Base-by-base conservation (phyloP, 495 filamentous ascomycete species). In the Penicillium diatomitis region DNA sequence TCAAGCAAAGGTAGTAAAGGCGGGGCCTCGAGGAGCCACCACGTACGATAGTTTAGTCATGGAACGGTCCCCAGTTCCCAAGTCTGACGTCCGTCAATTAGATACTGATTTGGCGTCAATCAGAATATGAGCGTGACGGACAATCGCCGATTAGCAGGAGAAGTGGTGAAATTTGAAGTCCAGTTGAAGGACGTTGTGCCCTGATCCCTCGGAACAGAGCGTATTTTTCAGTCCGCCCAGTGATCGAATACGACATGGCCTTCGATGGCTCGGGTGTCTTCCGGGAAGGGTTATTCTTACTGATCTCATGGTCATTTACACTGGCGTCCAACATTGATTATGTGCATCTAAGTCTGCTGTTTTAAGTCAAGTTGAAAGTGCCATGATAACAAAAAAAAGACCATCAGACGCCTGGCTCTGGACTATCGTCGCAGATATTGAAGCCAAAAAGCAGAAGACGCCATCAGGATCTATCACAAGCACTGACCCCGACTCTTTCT, bases 161-260 rank as follows among this genome's bases (percentile, higher is more conserved):
- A 43, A 6, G 32, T 10, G 51, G 48, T 8, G 32, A 39, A 45
- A 55, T 40, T 42, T 34, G 35, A 32, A 33, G 48, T 40, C 40
- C 43, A 51, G 45, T 38, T 50, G 41, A 44, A 33, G 6, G n/a
- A 49, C 52, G 49, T 48, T 50, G 54, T 56, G 48, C 51, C 51
- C 54, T 51, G 46, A 52, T 54, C 52, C 50, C 54, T 59, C 59
- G 51, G 53, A 20, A 38, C 51, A 46, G 45, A 38, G 60, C 53
- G 57, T 60, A 61, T 65, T 57, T 58, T 46, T 60, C 60, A 63
- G 60, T 57, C 60, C 57, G 57, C 51, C 48, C 39, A 38, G 38
- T 33, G 3, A n/a, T 49, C 33, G n/a, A 49, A 39, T 49, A 49
- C 47, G 47, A 41, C 47, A 38, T 38, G 33, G 12, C 32, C 35